These are phyloP conservation scores for Silene coronaria DNA, from an alignment of 179 eudicot species.

Conservation along the genomic window DNA sequence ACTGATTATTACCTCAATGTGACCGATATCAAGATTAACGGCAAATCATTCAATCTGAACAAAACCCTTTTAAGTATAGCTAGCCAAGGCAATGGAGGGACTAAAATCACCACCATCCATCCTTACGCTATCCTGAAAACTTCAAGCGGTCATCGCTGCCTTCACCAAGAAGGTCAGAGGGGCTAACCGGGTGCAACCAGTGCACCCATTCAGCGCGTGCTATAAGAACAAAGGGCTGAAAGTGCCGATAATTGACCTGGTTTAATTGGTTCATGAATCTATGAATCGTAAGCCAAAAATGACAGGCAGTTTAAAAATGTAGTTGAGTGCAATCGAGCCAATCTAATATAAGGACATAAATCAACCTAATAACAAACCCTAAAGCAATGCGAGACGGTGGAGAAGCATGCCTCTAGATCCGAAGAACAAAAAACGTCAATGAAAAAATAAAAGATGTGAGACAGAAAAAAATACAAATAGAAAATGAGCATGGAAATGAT, in stretches of 20 bases:
- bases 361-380: too few species aligned
- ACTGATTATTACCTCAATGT: slow-evolving; percentile 31
- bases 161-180: slow-evolving; percentile 24
- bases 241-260: slow-evolving; percentile 35
- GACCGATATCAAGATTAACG: slow-evolving; percentile 31
- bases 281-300: too few species aligned
- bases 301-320: too few species aligned
- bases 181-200: slow-evolving; percentile 17
- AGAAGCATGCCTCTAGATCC: too few species aligned
- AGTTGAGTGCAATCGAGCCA: too few species aligned
- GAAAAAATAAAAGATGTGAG: too few species aligned
- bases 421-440: too few species aligned
- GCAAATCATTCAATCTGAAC: slow-evolving; percentile 21
- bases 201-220: slow-evolving; percentile 33
- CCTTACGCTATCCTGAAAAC: slow-evolving; percentile 30
- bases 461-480: too few species aligned
- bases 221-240: slow-evolving; percentile 26
- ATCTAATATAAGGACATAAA: too few species aligned
- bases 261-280: not conserved
- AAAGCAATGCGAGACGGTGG: too few species aligned
- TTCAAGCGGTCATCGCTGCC: slow-evolving; percentile 17
- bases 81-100: slow-evolving; percentile 17
- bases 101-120: slow-evolving; percentile 35
- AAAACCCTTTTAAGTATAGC: slow-evolving; percentile 11
- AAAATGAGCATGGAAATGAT: too few species aligned